Conservation (phyloP, 2,329 filamentous ascomycete species). For the Calonectria hawksworthii region DNA sequence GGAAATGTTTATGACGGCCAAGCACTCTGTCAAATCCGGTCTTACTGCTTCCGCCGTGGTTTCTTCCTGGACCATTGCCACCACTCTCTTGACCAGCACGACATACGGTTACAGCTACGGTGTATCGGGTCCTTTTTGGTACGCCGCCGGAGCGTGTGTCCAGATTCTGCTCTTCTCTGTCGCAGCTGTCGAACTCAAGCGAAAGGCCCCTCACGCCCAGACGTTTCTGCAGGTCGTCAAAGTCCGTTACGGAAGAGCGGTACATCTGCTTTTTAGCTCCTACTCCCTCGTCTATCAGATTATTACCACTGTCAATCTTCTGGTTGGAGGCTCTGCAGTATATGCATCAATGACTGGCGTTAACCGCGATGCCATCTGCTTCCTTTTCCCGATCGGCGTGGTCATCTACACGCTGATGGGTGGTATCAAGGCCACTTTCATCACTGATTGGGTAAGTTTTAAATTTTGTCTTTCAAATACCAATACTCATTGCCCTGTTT, state of each 20-base stretch:
- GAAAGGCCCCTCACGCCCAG: slow-evolving; percentile 25
- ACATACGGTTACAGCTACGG: slow-evolving; percentile 23
- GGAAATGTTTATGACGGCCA: slow-evolving; percentile 29
- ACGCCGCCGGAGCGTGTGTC: slow-evolving; percentile 23
- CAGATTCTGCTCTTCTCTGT: slow-evolving; percentile 25
- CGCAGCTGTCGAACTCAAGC: slow-evolving; percentile 23
- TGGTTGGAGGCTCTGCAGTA: slow-evolving; percentile 25
- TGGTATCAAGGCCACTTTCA: slow-evolving; percentile 26
- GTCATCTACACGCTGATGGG: slow-evolving; percentile 27
- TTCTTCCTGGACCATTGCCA: slow-evolving; percentile 27
- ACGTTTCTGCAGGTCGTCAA: slow-evolving; percentile 21
- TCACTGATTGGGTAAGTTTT: slow-evolving; percentile 23
- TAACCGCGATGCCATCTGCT: slow-evolving; percentile 28
- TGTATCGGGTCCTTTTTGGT: slow-evolving; percentile 25
- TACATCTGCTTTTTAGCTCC: slow-evolving; percentile 20
- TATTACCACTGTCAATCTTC: slow-evolving; percentile 28
- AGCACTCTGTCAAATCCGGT: slow-evolving; percentile 23
- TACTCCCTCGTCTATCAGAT: slow-evolving; percentile 25
- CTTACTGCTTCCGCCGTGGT: slow-evolving; percentile 25
- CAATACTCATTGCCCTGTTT: background rate
- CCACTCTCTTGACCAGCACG: slow-evolving; percentile 19
- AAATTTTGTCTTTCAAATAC: background rate
- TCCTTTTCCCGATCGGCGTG: slow-evolving; percentile 24
- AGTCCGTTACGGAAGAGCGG: slow-evolving; percentile 18
- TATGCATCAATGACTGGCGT: slow-evolving; percentile 28